Percentiles rank a stretch among this genome's conserved stretches.
phyloP scores from a whole-genome alignment of 208 protist species.

The Angomonas deanei region DNA sequence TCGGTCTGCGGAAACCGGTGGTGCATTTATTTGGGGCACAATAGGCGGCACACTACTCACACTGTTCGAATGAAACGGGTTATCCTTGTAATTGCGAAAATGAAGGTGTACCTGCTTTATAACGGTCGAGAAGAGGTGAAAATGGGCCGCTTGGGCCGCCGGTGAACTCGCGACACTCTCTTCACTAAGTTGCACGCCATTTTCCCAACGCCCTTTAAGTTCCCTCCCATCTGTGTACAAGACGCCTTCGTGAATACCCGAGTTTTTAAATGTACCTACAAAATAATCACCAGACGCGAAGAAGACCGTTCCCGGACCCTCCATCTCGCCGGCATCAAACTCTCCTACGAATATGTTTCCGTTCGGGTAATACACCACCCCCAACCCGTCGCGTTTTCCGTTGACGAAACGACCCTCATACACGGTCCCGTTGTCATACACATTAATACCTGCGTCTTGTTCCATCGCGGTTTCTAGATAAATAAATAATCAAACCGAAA shows the following conservation, averaged over 20 bases:
- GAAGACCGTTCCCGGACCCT: constrained; percentile 55
- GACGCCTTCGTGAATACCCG: constrained; percentile 33
- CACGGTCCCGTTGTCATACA: constrained; percentile 36
- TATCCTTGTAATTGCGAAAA: not conserved
- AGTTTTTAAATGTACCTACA: constrained; percentile 31
- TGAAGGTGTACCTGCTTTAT: constrained; percentile 24
- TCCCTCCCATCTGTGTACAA: constrained; percentile 22
- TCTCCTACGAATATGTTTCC: constrained; percentile 60
- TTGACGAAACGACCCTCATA: constrained; percentile 49
- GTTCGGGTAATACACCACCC: constrained; percentile 48
- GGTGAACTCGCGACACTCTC: constrained; percentile 10
- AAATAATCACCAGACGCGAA: constrained; percentile 52
- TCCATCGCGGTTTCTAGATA: not conserved
- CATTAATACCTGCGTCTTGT: constrained; percentile 2
- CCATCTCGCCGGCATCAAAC: constrained; percentile 40
- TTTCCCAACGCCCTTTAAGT: constrained; percentile 32
- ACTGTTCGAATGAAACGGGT: not conserved
- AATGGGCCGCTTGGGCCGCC: constrained; percentile 26
- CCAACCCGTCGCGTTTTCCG: constrained; percentile 46
- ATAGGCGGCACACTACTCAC: not conserved
- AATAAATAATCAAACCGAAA: not conserved
- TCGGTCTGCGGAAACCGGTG: not conserved
- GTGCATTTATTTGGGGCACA: not conserved
- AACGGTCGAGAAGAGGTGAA: constrained; percentile 33
- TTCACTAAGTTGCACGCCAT: constrained; percentile 23